Evolutionary conservation across 2,329 filamentous ascomycete genomes (phyloP).

Genomic region (Leptographium galeiforme): DNA sequence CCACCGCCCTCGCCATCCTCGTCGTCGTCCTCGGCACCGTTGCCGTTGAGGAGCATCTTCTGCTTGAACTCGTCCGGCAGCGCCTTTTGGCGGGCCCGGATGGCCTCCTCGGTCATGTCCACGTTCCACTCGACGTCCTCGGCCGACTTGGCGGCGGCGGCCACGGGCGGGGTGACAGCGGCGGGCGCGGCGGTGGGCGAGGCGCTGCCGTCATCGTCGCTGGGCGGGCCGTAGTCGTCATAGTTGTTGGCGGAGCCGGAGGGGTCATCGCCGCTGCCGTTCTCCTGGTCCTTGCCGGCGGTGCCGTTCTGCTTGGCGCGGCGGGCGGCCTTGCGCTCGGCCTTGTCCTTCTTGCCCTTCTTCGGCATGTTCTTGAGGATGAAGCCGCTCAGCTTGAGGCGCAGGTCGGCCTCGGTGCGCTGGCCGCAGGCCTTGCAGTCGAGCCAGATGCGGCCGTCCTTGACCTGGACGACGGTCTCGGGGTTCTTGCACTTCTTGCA

Average conservation of each 20-base stretch:
- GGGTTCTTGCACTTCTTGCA: constrained; percentile 99
- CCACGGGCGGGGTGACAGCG: constrained; percentile 36
- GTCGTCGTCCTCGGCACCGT: constrained; percentile 61
- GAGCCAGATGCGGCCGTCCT: constrained; percentile 79
- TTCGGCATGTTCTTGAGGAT: constrained; percentile 89
- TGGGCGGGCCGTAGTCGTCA: constrained; percentile 44
- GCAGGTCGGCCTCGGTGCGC: constrained; percentile 79
- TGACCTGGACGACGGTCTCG: constrained; percentile 91
- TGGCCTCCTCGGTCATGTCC: constrained; percentile 88
- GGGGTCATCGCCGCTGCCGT: constrained; percentile 51
- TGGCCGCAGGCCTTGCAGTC: constrained; percentile 99
- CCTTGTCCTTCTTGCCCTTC: constrained; percentile 97
- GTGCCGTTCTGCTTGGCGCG: constrained; percentile 69
- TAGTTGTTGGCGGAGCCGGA: constrained; percentile 28
- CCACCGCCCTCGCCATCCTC: constrained; percentile 66
- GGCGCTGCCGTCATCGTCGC: constrained; percentile 67
- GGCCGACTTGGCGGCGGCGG: constrained; percentile 38
- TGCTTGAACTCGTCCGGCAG: constrained; percentile 93
- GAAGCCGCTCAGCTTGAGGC: constrained; percentile 92
- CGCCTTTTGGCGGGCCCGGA: constrained; percentile 85
- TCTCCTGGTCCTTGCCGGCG: constrained; percentile 35
- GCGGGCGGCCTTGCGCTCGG: constrained; percentile 78
- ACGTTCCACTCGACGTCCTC: constrained; percentile 91
- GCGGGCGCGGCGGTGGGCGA: constrained; percentile 31
- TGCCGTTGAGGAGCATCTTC: constrained; percentile 65